Percentiles rank a stretch among this genome's conserved stretches.
These are phyloP conservation scores for Bipolaris victoriae DNA, from an alignment of 2,329 filamentous ascomycete species.

Conservation along the genomic window DNA sequence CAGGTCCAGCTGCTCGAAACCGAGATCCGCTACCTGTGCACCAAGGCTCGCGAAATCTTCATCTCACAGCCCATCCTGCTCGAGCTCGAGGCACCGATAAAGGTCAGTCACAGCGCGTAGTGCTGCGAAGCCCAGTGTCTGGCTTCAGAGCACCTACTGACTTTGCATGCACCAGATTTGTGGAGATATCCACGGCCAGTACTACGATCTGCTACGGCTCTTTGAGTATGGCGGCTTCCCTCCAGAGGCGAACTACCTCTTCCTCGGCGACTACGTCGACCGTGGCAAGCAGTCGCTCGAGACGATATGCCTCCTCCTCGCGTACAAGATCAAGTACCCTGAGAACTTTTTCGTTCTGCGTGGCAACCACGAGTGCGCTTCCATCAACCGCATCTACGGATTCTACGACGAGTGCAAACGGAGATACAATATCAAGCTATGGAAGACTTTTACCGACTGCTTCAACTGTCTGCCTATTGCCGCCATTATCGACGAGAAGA, in stretches of 20 bases:
- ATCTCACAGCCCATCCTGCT: conserved; percentile 98
- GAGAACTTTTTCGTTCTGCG: conserved; percentile 96
- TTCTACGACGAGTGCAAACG: conserved; percentile 99
- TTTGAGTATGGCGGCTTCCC: conserved; percentile 99
- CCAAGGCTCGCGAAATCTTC: conserved; percentile 98
- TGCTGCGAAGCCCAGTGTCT: conserved; percentile 3
- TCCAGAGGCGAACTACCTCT: conserved; percentile 88
- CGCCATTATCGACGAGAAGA: conserved; percentile 99
- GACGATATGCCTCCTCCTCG: conserved; percentile 86
- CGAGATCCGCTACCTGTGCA: conserved; percentile 96
- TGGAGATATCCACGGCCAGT: conserved; percentile 98
- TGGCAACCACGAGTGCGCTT: conserved; percentile 96
- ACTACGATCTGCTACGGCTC: conserved; percentile 94
- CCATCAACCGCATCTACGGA: conserved; percentile 92
- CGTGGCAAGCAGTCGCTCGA: conserved; percentile 94
- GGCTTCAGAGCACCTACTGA: conserved; percentile 21
- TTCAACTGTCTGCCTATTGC: conserved; percentile 99
- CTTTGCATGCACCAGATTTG: conserved; percentile 72
- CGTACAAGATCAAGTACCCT: conserved; percentile 94
- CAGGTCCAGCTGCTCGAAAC: conserved; percentile 96
- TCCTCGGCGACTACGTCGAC: conserved; percentile 95
- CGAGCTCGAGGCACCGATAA: conserved; percentile 97
- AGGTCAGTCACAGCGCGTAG: conserved; percentile 66
- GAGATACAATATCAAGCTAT: conserved; percentile 93
- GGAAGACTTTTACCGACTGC: conserved; percentile 99